phyloP scores from a whole-genome alignment of 352 stramenopile species.

The Phytopythium litorale region DNA sequence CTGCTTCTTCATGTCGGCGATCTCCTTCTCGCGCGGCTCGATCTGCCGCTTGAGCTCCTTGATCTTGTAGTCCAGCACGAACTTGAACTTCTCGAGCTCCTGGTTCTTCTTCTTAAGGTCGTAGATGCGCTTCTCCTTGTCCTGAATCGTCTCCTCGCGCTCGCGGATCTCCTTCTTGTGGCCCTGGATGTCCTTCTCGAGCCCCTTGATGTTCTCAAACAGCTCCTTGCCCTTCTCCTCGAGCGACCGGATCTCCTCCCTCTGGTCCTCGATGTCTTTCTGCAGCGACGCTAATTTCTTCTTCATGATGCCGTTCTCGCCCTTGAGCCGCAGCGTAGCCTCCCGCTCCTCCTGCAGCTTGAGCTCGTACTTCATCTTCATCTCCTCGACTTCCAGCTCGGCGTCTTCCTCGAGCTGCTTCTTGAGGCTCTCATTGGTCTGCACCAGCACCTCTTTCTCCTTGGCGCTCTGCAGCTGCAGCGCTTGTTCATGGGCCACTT shows the following conservation, averaged over 20 bases:
- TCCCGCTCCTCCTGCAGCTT: constrained; percentile 89
- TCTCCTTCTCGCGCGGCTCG: constrained; percentile 93
- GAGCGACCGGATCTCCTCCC: constrained; percentile 90
- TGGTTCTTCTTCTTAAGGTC: constrained; percentile 98
- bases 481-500: constrained; percentile 85
- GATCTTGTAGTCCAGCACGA: constrained; percentile 97
- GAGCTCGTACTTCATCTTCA: constrained; percentile 90
- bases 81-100: constrained; percentile 97
- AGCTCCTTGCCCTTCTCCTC: constrained; percentile 93
- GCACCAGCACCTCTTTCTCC: constrained; percentile 65
- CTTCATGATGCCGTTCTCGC: constrained; percentile 96
- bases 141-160: constrained; percentile 92
- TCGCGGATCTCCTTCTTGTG: constrained; percentile 93
- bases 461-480: constrained; percentile 59
- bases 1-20: constrained; percentile 92
- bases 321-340: constrained; percentile 91
- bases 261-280: constrained; percentile 94
- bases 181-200: constrained; percentile 92
- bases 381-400: constrained; percentile 91
- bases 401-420: constrained; percentile 92
- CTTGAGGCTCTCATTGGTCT: constrained; percentile 90
- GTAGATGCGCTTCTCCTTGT: constrained; percentile 97
- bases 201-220: constrained; percentile 86
- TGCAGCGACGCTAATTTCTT: constrained; percentile 94
- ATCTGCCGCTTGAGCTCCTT: constrained; percentile 96